These are phyloP conservation scores for Flueggea neowawraea DNA, from an alignment of 441 rosid genomes.

Conservation along the genomic window DNA sequence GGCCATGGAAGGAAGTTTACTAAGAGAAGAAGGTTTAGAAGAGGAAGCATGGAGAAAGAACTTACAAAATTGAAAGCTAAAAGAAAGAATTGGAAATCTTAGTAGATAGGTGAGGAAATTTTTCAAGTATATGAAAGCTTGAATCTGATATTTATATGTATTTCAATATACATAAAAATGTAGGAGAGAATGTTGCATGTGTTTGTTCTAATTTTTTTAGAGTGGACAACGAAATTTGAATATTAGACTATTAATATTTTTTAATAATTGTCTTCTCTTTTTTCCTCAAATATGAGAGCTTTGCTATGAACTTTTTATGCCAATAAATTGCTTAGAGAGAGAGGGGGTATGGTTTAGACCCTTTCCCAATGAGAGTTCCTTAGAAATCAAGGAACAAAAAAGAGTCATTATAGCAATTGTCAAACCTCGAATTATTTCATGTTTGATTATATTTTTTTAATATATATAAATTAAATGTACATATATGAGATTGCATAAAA, in stretches of 20 bases:
- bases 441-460: conserved; percentile 31
- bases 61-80: background rate
- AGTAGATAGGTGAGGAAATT: conserved; percentile 5
- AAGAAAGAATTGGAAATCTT: background rate
- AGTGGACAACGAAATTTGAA: no score
- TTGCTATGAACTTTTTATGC: conserved; percentile 22
- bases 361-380: conserved; percentile 48
- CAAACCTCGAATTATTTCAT: conserved; percentile 40
- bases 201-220: no score
- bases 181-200: no score
- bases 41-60: conserved; percentile 49
- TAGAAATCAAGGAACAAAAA: conserved; percentile 47
- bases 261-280: background rate
- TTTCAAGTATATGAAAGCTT: conserved; percentile 14
- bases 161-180: background rate
- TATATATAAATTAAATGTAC: background rate
- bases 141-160: conserved; percentile 12
- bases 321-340: conserved; percentile 25
- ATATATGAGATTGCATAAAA: background rate
- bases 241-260: no score
- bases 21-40: conserved; percentile 25
- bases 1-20: conserved; percentile 48
- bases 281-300: conserved; percentile 20
- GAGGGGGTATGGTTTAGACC: conserved; percentile 19
- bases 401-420: conserved; percentile 29